Base-by-base conservation (phyloP, 176 grass and related monocot genomes). In the Juncus effusus region DNA sequence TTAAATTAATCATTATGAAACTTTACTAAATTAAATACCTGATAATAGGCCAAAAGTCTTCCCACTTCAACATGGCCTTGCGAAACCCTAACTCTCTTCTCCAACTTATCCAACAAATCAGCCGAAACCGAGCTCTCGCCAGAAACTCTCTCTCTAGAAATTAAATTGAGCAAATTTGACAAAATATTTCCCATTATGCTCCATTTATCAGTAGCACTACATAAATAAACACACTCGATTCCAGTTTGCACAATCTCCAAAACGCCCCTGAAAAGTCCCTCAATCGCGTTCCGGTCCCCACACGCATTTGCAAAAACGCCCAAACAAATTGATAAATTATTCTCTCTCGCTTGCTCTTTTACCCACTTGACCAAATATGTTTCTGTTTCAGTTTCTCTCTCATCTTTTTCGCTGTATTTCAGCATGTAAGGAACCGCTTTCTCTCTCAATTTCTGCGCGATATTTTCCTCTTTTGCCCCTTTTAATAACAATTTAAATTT, bases 41-140 rank as follows among this genome's bases (percentile, higher is more conserved):
- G 93, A 81, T 92, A 97, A 82, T 97, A 92, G 74, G 88, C 72
- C 84, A 92, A 86, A 59, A 97, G 74, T 64, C 93, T 78, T 37
- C 88, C 88, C 52, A 92, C 88, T 92, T 97, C 93, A 36, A 97
- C 77, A n/a, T 92, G 93, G 61, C 93, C 93, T 83, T 97, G 88
- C 74, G 85, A 82, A 82, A 89, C 74, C 83, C 79, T 88, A 82
- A 92, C 51, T 47, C 54, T 79, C 79, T 85, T 97, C 60, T 91
- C 88, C 57, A 83, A 60, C 37, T 86, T 97, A 54, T 91, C 88
- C 61, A 83, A 60, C 41, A 58, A 72, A 82, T 83, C 82, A 73
- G 78, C 77, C 58, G 41, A 81, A 75, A 78, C 55, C 56, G 13
- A 35, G 54, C 13, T 61, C 65, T 78, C 74, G 73, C 62, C 62